Conservation (phyloP, 768 basidiomycete genomes). For the Lactifluus volemus region DNA sequence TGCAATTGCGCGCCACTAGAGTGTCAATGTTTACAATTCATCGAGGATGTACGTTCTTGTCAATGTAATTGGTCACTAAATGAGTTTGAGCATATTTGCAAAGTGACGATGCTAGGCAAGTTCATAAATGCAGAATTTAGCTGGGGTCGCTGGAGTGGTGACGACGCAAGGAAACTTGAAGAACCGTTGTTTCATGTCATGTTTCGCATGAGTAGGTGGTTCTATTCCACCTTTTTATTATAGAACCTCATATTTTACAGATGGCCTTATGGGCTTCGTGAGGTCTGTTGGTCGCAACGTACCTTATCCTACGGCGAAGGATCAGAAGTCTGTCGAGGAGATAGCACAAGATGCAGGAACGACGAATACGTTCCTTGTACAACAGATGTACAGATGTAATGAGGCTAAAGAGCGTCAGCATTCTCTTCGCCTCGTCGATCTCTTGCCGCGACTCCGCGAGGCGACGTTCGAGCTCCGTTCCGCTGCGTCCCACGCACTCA, state of each 20-base stretch:
- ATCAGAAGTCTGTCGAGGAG: conserved; percentile 5
- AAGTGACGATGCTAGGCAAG: conserved; percentile 29
- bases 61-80: background rate
- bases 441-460: conserved; percentile 29
- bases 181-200: conserved; percentile 30
- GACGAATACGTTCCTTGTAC: conserved; percentile 32
- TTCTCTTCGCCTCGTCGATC: conserved; percentile 27
- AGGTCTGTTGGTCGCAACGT: conserved; percentile 22
- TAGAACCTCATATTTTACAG: conserved; percentile 21
- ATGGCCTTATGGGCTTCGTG: conserved; percentile 28
- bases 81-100: background rate
- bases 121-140: conserved; percentile 37
- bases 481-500: conserved; percentile 25
- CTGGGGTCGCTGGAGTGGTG: conserved; percentile 38
- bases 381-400: conserved; percentile 26
- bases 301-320: background rate
- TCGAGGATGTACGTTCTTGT: conserved; percentile 24
- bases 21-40: conserved; percentile 22
- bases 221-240: background rate
- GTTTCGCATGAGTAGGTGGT: conserved; percentile 29
- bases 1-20: conserved; percentile 21
- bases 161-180: conserved; percentile 32
- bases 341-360: conserved; percentile 12
- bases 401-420: conserved; percentile 24
- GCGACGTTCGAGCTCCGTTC: conserved; percentile 30